Conservation (phyloP, 148 eudicot genomes). For the Nepenthes gracilis region DNA sequence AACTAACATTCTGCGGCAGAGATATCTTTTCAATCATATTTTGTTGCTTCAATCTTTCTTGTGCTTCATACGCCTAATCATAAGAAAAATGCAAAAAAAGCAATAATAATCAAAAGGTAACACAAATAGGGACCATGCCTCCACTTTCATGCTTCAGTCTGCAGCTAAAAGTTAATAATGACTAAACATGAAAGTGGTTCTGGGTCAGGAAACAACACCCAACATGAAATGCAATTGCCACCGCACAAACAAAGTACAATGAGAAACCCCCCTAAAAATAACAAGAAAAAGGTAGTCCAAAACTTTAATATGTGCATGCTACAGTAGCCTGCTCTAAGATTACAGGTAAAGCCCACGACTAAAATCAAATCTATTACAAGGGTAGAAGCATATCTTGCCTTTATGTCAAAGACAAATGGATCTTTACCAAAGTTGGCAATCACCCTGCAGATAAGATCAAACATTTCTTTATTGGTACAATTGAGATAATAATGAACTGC, state of each 20-base stretch:
- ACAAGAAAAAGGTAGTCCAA: too few species aligned
- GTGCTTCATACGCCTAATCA: slow-evolving; percentile 68
- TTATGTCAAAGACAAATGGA: slow-evolving; percentile 67
- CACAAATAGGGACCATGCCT: too few species aligned
- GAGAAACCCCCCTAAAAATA: background rate
- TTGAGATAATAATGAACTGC: too few species aligned
- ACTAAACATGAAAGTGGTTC: too few species aligned
- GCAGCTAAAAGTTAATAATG: too few species aligned
- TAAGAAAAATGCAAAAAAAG: background rate
- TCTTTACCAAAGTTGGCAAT: slow-evolving; percentile 87
- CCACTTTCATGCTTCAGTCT: too few species aligned
- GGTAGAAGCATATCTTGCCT: slow-evolving; percentile 32
- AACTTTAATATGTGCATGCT: too few species aligned
- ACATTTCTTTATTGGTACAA: too few species aligned
- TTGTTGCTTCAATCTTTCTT: slow-evolving; percentile 71
- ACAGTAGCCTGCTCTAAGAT: background rate
- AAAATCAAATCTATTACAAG: too few species aligned
- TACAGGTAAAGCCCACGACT: background rate
- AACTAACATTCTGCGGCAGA: slow-evolving; percentile 57
- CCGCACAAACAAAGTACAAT: background rate
- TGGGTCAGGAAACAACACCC: background rate
- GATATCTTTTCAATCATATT: slow-evolving; percentile 46
- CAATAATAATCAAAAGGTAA: too few species aligned
- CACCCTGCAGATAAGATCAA: slow-evolving; percentile 35
- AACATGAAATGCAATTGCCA: background rate